Base-by-base conservation (phyloP, 75 land plant genomes). In the Cryptomeria japonica region DNA sequence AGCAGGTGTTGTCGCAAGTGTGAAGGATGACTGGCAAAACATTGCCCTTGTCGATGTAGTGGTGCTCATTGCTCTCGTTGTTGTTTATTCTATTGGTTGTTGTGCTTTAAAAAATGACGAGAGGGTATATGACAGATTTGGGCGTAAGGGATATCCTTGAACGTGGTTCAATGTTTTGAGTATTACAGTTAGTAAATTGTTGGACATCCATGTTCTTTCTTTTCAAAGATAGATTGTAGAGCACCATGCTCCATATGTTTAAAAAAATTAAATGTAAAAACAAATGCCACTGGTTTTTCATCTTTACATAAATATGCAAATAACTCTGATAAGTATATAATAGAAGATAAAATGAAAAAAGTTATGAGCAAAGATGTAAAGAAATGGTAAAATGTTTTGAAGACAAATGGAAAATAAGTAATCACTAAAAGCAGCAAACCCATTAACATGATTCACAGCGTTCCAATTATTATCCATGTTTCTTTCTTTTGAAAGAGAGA, bases 31-130 rank as follows among this genome's bases (percentile, higher is more conserved):
- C 77, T 95, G 94, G 95, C 84, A 87, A 51, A 75, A 12, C 4
- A 84, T 94, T 19, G 94, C 91, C 19, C 53, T 89, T 16, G 36
- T 90, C 80, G 89, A 89, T 87, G 41, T 88, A 25, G 64, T 85
- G 32, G 86, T 89, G 75, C 61, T 91, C 42, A 47, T 92, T 47
- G n/a, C 89, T 36, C 76, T 95, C 25, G 87, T 91, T 32, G 28
- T 88, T 75, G 89, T 92, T 25, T 94, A 95, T 80, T 85, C 88
- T n/a, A 68, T 90, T 46, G 96, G 93, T 37, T 94, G 95, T 58
- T 91, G 89, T 47, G 95, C 94, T 1, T 39, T 88, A 12, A 11
- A 88, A 3, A 84, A 77, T 58, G 61, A 46, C 51, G 55, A 82
- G 84, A 25, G 18, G 15, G 88, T 8, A 10, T 11, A 11, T 41